Percentiles rank a stretch among this genome's conserved stretches.
These are phyloP conservation scores for Nakazawaea siamensis DNA, from an alignment of 805 yeast genomes.

Conservation along the genomic window DNA sequence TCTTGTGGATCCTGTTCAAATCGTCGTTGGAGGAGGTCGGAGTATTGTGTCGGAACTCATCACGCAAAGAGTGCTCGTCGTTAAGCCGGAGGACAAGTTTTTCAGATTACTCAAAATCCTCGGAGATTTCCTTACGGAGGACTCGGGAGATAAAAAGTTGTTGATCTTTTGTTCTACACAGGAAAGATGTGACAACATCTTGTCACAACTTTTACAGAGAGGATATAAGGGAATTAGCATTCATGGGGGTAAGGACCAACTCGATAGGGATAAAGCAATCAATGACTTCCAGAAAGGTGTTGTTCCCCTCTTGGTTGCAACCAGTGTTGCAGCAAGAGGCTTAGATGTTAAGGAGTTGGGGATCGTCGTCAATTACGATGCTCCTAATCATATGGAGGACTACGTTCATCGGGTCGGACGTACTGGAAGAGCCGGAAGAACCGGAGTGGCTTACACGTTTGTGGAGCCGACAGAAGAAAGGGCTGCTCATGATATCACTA, in stretches of 20 bases:
- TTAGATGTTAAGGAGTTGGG: constrained; percentile 83
- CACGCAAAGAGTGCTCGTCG: constrained; percentile 58
- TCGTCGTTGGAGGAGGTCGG: constrained; percentile 64
- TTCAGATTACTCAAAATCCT: constrained; percentile 43
- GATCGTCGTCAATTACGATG: constrained; percentile 72
- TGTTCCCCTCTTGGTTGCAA: constrained; percentile 68
- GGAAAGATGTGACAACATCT: constrained; percentile 69
- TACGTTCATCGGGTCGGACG: constrained; percentile 95
- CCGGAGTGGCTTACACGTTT: constrained; percentile 69
- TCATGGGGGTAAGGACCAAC: constrained; percentile 90
- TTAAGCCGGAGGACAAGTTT: constrained; percentile 51
- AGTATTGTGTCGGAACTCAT: constrained; percentile 79
- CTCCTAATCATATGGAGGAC: constrained; percentile 87
- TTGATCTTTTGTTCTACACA: constrained; percentile 87
- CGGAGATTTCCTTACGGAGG: constrained; percentile 30
- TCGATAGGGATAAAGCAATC: constrained; percentile 71
- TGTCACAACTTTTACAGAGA: constrained; percentile 39
- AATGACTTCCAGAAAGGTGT: constrained; percentile 57
- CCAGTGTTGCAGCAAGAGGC: constrained; percentile 94
- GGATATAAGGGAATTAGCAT: constrained; percentile 59
- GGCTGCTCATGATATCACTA: constrained; percentile 59
- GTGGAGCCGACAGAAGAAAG: constrained; percentile 54
- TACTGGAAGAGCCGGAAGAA: constrained; percentile 85
- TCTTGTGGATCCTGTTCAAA: constrained; percentile 59
- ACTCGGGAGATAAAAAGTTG: constrained; percentile 36